Evolutionary conservation across 1,284 basidiomycete species (phyloP).

Genomic region (Golubevia sp.): DNA sequence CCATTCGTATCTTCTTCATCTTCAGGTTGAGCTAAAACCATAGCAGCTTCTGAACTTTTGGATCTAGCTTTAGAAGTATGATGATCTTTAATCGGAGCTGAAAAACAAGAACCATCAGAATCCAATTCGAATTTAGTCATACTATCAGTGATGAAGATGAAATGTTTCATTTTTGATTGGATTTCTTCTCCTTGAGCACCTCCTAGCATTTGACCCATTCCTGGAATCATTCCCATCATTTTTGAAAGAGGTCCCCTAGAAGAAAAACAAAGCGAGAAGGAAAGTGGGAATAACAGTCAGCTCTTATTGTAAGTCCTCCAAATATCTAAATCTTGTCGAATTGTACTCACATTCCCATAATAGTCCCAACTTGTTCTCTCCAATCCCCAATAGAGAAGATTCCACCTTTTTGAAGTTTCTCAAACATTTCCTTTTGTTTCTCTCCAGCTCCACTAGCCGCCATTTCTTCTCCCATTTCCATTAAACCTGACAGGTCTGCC

Average conservation of each 20-base stretch:
- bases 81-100: constrained; percentile 12
- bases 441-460: constrained; percentile 68
- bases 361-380: constrained; percentile 94
- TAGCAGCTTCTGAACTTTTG: constrained; percentile 14
- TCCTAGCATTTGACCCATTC: constrained; percentile 80
- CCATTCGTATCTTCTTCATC: constrained; percentile 31
- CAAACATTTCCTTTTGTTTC: constrained; percentile 96
- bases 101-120: constrained; percentile 76
- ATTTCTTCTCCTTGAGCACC: constrained; percentile 87
- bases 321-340: background rate
- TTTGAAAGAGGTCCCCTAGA: constrained; percentile 92
- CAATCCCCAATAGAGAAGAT: constrained; percentile 95
- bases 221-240: constrained; percentile 98
- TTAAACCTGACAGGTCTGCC: constrained; percentile 92
- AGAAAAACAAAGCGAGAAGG: background rate
- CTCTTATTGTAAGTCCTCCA: background rate
- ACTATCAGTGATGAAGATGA: constrained; percentile 98
- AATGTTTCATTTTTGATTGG: constrained; percentile 82
- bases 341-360: constrained; percentile 87
- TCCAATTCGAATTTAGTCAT: constrained; percentile 94
- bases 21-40: constrained; percentile 68
- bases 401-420: constrained; percentile 90
- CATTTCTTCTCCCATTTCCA: constrained; percentile 76
- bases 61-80: no score
- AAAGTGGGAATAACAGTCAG: constrained; percentile 9